Evolutionary conservation across 106 monocot species (phyloP).

Genomic region (Dendrobium chrysotoxum): DNA sequence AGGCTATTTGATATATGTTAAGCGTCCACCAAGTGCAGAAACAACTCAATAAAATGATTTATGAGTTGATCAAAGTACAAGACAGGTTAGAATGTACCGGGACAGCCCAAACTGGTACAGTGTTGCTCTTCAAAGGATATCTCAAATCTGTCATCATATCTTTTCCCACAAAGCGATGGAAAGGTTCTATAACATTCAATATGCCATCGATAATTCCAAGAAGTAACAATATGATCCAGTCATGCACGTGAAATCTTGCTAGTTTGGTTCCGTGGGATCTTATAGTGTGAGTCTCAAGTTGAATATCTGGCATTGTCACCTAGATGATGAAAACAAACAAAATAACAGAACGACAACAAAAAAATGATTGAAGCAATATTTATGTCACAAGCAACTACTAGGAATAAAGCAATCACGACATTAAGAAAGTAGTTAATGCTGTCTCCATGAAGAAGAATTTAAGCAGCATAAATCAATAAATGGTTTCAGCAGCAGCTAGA

Average conservation of each 20-base stretch:
- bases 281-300: constrained; percentile 23
- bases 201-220: constrained; percentile 22
- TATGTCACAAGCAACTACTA: too few species aligned
- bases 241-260: constrained; percentile 30
- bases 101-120: constrained; percentile 67
- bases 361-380: background rate
- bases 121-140: constrained; percentile 55
- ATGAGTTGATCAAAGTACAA: background rate
- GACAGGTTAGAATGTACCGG: constrained; percentile 23
- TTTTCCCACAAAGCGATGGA: constrained; percentile 54
- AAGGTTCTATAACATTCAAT: constrained; percentile 42
- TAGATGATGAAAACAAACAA: background rate
- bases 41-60: background rate
- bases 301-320: constrained; percentile 19
- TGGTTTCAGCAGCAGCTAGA: too few species aligned
- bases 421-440: too few species aligned
- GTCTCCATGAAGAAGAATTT: too few species aligned
- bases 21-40: background rate
- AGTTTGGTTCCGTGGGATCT: constrained; percentile 33
- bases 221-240: constrained; percentile 44
- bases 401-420: too few species aligned
- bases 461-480: too few species aligned
- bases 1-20: background rate
- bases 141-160: constrained; percentile 60
- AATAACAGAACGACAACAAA: background rate